phyloP scores from a whole-genome alignment of 345 rosid species.

The Leavenworthia alabamica region DNA sequence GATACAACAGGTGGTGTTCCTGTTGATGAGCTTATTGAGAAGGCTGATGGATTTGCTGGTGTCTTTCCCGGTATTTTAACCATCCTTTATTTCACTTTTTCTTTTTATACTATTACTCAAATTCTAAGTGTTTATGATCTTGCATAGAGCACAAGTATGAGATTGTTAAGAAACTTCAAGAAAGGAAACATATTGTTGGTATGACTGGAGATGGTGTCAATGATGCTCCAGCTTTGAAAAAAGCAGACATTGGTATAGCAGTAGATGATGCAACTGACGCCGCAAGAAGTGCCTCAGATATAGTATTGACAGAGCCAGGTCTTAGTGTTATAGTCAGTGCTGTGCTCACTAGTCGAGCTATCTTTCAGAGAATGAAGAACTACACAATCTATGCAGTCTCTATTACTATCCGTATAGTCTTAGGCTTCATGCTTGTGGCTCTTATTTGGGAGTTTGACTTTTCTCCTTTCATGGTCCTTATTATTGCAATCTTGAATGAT shows the following conservation, averaged over 20 bases:
- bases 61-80: slow-evolving; percentile 66
- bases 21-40: slow-evolving; percentile 80
- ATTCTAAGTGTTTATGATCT: background rate
- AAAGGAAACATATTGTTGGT: slow-evolving; percentile 80
- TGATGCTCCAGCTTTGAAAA: slow-evolving; percentile 91
- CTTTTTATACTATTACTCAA: background rate
- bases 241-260: slow-evolving; percentile 90
- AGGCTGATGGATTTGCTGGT: slow-evolving; percentile 95
- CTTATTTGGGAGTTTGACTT: slow-evolving; percentile 65
- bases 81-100: background rate
- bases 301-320: slow-evolving; percentile 90
- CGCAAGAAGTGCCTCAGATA: slow-evolving; percentile 83
- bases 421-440: slow-evolving; percentile 74
- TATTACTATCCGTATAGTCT: slow-evolving; percentile 82
- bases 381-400: slow-evolving; percentile 90
- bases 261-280: slow-evolving; percentile 96
- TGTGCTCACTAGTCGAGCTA: slow-evolving; percentile 86
- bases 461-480: slow-evolving; percentile 85
- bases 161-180: slow-evolving; percentile 84
- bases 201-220: slow-evolving; percentile 99
- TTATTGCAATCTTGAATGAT: slow-evolving; percentile 75
- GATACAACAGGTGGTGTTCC: slow-evolving; percentile 48
- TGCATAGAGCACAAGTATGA: slow-evolving; percentile 89
- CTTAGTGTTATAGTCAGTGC: slow-evolving; percentile 85
- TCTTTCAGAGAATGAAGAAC: slow-evolving; percentile 94